Evolutionary conservation across 1,139 yeast species (phyloP), one percentile per base, ranked within the genome.

Genomic region (Pichia sp.): DNA sequence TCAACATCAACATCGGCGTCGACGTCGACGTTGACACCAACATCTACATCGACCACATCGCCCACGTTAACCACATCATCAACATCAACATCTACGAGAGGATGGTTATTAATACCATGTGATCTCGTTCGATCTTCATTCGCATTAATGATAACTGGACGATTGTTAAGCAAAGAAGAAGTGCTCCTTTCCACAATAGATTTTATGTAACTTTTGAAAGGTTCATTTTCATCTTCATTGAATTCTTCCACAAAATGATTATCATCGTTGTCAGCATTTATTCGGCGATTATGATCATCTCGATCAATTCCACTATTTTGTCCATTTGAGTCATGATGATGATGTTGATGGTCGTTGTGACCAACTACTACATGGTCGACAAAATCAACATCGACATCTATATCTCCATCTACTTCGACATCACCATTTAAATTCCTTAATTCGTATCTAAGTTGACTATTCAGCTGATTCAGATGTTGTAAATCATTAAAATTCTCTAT

Each of bases 191-290:
- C 49, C 27, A 45, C 48, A 10, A 51, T 51, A 3, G 52, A 45
- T 37, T 51, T 51, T 5, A 51, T 44, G 33, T 51, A 51, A 23
- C 46, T 49, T 37, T 44, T 51, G 38, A 51, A 51, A 3, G 52
- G 49, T 36, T 51, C 53, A 41, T 42, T 46, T 27, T 44, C 49
- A 43, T 47, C 43, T 39, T 44, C 49, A 33, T 33, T 41, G n/a
- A 46, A 44, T 16, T 31, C 9, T 31, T 31, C 33, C 9, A 8
- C 33, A 31, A 8, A 8, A 31, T 31, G 7, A 10, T 31, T 31
- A 31, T 7, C 10, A 31, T 31, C 33, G 10, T 31, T 31, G 33
- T 8, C 33, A 10, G 10, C 7, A 31, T 8, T 7, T 31, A 31
- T 8, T 31, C 33, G 33, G 10, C 10, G 7, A 31, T 31, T 31